These are phyloP conservation scores for Trichosanthes truncata DNA, from an alignment of 306 rosid genomes.

Conservation along the genomic window DNA sequence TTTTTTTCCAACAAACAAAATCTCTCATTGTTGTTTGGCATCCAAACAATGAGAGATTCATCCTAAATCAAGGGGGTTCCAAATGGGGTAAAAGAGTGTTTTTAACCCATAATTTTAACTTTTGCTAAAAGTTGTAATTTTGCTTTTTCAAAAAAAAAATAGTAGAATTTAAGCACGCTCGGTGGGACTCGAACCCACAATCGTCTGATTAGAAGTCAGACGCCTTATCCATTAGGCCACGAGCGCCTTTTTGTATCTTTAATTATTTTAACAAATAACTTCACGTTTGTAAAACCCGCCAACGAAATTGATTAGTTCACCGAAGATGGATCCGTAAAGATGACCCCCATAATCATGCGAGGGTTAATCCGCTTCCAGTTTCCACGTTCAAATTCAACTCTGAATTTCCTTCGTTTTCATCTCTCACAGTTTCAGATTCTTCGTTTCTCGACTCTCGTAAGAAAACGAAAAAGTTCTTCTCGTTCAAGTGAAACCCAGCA, in stretches of 20 bases:
- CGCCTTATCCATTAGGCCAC: conserved; percentile 30
- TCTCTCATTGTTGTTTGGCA: too few species aligned
- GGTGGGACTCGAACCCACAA: conserved; percentile 30
- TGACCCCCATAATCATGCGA: conserved; percentile 13
- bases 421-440: conserved; percentile 9
- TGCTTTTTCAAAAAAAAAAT: too few species aligned
- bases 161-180: background rate
- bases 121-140: too few species aligned
- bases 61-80: too few species aligned
- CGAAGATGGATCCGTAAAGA: background rate
- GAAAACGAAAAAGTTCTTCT: conserved; percentile 11
- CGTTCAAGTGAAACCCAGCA: conserved; percentile 7
- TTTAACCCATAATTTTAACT: too few species aligned
- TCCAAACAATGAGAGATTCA: too few species aligned
- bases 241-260: background rate
- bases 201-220: conserved; percentile 19
- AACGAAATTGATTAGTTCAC: background rate
- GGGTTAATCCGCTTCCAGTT: conserved; percentile 10
- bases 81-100: too few species aligned
- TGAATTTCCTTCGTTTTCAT: conserved; percentile 8
- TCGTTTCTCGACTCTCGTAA: conserved; percentile 15
- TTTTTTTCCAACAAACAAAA: too few species aligned
- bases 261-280: accelerated
- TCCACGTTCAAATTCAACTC: conserved; percentile 5
- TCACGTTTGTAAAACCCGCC: too few species aligned